These are phyloP conservation scores for Tubosaeta sp. DNA, from an alignment of 768 basidiomycete species.

Conservation along the genomic window DNA sequence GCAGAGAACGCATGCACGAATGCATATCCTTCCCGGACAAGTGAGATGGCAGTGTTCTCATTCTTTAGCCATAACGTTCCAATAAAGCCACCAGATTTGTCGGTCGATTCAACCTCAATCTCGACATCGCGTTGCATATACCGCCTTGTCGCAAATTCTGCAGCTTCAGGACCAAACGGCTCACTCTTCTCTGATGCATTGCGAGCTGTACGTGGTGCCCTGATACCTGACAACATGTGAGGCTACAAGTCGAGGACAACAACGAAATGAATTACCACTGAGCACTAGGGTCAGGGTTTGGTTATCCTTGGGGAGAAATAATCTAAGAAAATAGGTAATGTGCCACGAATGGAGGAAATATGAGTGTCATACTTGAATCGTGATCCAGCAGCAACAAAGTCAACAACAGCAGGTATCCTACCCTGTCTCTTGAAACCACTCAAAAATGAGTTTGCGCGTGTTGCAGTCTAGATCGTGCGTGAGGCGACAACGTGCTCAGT, in stretches of 20 bases:
- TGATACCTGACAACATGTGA: conserved; percentile 58
- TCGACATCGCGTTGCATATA: conserved; percentile 97
- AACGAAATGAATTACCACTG: conserved; percentile 46
- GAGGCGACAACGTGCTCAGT: not conserved
- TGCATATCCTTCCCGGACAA: conserved; percentile 85
- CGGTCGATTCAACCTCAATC: conserved; percentile 82
- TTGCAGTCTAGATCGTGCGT: conserved; percentile 43
- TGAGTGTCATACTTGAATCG: conserved; percentile 74
- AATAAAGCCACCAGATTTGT: conserved; percentile 96
- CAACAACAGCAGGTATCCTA: conserved; percentile 78
- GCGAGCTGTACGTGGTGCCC: conserved; percentile 84
- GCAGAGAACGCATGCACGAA: conserved; percentile 86
- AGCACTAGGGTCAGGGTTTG: conserved; percentile 91
- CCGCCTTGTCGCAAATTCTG: conserved; percentile 69
- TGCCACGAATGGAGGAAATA: not conserved
- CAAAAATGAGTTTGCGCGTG: conserved; percentile 82
- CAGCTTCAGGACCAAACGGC: conserved; percentile 80
- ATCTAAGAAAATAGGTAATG: conserved; percentile 37
- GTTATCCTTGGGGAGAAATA: conserved; percentile 87
- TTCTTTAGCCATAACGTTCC: conserved; percentile 80
- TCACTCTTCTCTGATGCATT: conserved; percentile 80
- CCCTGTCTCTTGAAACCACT: conserved; percentile 90
- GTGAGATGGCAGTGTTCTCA: conserved; percentile 80
- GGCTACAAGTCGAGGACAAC: not conserved
- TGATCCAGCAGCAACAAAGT: conserved; percentile 91